Evolutionary conservation across 2,329 filamentous ascomycete species (phyloP).

Genomic region (Onygenales sp.): DNA sequence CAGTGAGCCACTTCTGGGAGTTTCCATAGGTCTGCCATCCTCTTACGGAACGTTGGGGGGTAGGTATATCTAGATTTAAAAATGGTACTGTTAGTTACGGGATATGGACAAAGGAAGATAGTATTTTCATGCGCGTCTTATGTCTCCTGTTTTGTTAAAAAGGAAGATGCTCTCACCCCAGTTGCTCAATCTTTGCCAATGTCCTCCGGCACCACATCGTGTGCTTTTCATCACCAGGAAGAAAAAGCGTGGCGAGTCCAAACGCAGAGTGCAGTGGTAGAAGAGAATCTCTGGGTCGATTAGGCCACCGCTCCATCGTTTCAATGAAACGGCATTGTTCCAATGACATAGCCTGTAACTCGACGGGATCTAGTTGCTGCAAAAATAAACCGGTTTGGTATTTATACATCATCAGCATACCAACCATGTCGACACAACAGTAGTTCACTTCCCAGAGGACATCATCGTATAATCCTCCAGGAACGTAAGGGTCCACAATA

Average conservation of each 20-base stretch:
- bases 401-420: constrained; percentile 69
- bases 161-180: constrained; percentile 53
- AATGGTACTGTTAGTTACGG: constrained; percentile 4
- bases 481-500: constrained; percentile 64
- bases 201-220: constrained; percentile 71
- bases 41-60: constrained; percentile 60
- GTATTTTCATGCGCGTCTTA: not conserved
- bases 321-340: constrained; percentile 71
- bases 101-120: not conserved
- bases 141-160: too few relatives aligned
- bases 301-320: constrained; percentile 62
- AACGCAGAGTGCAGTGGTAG: constrained; percentile 67
- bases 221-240: constrained; percentile 65
- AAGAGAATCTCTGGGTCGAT: constrained; percentile 59
- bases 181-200: constrained; percentile 65
- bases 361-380: constrained; percentile 40
- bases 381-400: constrained; percentile 57
- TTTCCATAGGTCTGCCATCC: constrained; percentile 67
- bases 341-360: constrained; percentile 55
- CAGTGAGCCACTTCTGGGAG: constrained; percentile 63
- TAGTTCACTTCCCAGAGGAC: constrained; percentile 67
- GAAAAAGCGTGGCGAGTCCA: constrained; percentile 65
- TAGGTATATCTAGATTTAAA: constrained; percentile 63
- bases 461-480: constrained; percentile 59
- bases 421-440: constrained; percentile 66